phyloP scores from a whole-genome alignment of 805 yeast species.

The Cyberlindnera xishuangbannaensis region DNA sequence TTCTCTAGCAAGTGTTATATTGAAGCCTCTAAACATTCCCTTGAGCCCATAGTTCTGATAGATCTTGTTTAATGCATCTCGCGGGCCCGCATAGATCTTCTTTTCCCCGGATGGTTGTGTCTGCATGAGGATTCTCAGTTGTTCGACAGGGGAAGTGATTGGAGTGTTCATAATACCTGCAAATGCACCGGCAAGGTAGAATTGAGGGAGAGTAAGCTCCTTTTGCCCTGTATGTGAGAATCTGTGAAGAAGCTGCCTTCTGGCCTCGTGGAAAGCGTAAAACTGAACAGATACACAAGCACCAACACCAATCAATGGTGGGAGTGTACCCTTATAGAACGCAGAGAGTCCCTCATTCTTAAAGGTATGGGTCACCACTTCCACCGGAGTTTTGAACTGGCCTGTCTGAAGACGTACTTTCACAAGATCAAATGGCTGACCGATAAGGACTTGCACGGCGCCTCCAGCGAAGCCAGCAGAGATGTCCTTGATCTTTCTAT shows the following conservation, averaged over 20 bases:
- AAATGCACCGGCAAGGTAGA: slow-evolving; percentile 77
- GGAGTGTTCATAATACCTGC: slow-evolving; percentile 91
- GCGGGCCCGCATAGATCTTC: slow-evolving; percentile 53
- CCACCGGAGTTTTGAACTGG: slow-evolving; percentile 69
- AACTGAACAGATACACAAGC: slow-evolving; percentile 96
- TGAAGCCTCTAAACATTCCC: slow-evolving; percentile 80
- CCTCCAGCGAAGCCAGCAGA: slow-evolving; percentile 94
- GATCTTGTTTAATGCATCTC: slow-evolving; percentile 78
- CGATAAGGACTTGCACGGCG: slow-evolving; percentile 83
- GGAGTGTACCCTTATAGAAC: slow-evolving; percentile 88
- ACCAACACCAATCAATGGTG: slow-evolving; percentile 92
- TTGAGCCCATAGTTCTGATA: slow-evolving; percentile 66
- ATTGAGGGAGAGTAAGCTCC: slow-evolving; percentile 54
- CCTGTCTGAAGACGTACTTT: slow-evolving; percentile 91
- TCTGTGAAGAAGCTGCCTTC: slow-evolving; percentile 57
- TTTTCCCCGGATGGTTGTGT: slow-evolving; percentile 51
- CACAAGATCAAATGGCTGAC: slow-evolving; percentile 94
- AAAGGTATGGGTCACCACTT: slow-evolving; percentile 65
- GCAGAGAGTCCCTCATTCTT: slow-evolving; percentile 80
- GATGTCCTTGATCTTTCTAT: slow-evolving; percentile 42
- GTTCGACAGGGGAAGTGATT: slow-evolving; percentile 92
- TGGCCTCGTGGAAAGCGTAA: slow-evolving; percentile 83
- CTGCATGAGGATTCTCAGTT: slow-evolving; percentile 86
- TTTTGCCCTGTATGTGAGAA: slow-evolving; percentile 29
- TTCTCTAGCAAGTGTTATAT: slow-evolving; percentile 80